Percentiles rank a stretch among this genome's conserved stretches.
Conservation (phyloP, 768 basidiomycete genomes). For the Lactarius pseudohatsudake region DNA sequence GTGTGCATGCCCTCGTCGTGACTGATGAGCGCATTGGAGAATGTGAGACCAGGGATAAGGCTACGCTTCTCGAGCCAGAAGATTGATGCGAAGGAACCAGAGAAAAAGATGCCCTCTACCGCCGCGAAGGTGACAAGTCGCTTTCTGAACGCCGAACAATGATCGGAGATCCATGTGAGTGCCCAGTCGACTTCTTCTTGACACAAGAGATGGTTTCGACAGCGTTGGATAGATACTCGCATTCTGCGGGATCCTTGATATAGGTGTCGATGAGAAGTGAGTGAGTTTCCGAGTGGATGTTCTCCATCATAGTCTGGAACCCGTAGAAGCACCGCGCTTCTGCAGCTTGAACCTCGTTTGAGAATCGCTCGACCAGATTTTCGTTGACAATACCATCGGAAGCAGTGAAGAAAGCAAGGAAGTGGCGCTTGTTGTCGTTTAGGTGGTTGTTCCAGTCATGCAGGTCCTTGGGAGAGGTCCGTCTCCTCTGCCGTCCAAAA, state of each 20-base stretch:
- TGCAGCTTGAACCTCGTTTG: conserved; percentile 85
- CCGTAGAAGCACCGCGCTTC: conserved; percentile 97
- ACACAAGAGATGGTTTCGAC: conserved; percentile 93
- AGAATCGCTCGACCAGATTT: conserved; percentile 79
- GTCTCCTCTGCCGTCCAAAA: conserved; percentile 96
- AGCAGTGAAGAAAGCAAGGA: conserved; percentile 92
- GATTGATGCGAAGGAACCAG: conserved; percentile 88
- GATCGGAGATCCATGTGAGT: conserved; percentile 85
- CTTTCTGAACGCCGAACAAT: conserved; percentile 41
- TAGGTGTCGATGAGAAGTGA: conserved; percentile 95
- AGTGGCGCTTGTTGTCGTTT: conserved; percentile 80
- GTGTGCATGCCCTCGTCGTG: conserved; percentile 96
- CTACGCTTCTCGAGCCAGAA: conserved; percentile 98
- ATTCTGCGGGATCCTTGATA: conserved; percentile 75
- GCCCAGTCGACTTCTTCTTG: conserved; percentile 93
- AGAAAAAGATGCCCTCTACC: conserved; percentile 97
- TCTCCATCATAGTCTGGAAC: conserved; percentile 99
- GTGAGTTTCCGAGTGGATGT: conserved; percentile 95
- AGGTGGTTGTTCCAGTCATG: conserved; percentile 80
- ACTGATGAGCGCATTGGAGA: conserved; percentile 95
- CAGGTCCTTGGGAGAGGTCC: conserved; percentile 75
- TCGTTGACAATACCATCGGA: conserved; percentile 97
- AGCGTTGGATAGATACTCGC: conserved; percentile 85
- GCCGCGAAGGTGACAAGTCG: conserved; percentile 79
- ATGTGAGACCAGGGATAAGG: conserved; percentile 95